Evolutionary conservation across 805 yeast species (phyloP).

Genomic region (Cyberlindnera nakhonratchasimensis): DNA sequence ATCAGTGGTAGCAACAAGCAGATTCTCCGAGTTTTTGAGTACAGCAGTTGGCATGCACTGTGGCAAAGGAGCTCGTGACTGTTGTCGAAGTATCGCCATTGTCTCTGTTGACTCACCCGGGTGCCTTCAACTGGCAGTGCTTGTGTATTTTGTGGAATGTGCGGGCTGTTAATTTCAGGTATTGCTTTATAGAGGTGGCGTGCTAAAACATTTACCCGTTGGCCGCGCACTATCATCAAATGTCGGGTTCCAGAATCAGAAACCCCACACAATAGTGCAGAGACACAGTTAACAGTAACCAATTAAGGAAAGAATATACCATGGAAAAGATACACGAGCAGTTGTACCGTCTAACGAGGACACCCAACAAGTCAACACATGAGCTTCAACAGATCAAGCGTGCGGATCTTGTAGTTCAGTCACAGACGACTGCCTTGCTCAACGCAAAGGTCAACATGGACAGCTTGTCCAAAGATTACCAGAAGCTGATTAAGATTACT

Average conservation of each 20-base stretch:
- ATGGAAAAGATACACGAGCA: conserved; percentile 8
- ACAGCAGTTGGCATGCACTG: conserved; percentile 11
- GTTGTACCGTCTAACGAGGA: conserved; percentile 6
- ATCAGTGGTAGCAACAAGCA: conserved; percentile 10
- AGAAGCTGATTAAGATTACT: conserved; percentile 8
- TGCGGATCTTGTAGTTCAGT: conserved; percentile 20
- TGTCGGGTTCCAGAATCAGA: too few relatives aligned
- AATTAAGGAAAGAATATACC: background rate
- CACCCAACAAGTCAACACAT: conserved; percentile 16
- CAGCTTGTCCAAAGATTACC: conserved; percentile 8
- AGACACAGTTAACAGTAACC: background rate
- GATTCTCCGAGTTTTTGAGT: background rate
- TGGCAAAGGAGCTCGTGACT: background rate
- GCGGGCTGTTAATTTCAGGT: background rate
- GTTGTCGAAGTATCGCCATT: conserved; percentile 7
- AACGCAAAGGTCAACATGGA: conserved; percentile 12
- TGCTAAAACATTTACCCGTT: too few relatives aligned
- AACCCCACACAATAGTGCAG: too few relatives aligned
- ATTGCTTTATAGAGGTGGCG: too few relatives aligned
- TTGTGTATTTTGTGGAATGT: background rate
- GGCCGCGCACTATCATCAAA: background rate
- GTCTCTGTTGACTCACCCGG: background rate
- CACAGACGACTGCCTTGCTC: conserved; percentile 19
- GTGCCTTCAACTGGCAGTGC: background rate
- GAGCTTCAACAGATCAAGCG: conserved; percentile 24